Percentiles rank a stretch among this genome's conserved stretches.
These are phyloP conservation scores for Diplocarpon rosae DNA, from an alignment of 2,329 filamentous ascomycete genomes.

Conservation along the genomic window DNA sequence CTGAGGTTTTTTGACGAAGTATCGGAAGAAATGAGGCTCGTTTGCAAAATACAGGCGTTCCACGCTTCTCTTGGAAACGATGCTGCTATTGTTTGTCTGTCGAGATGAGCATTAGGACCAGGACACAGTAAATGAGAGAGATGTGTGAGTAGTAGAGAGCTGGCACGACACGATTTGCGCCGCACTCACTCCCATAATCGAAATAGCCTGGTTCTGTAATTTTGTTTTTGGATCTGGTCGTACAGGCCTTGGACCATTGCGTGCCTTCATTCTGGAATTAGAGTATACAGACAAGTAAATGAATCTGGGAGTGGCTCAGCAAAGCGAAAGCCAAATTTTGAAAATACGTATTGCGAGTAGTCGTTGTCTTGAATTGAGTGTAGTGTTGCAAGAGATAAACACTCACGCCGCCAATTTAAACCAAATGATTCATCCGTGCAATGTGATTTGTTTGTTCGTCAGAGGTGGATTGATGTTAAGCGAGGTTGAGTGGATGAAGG, in stretches of 20 bases:
- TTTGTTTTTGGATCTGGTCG: conserved; percentile 13
- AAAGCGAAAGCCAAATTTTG: too few relatives aligned
- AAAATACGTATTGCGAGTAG: too few relatives aligned
- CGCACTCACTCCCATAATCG: conserved; percentile 23
- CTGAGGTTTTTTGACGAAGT: conserved; percentile 78
- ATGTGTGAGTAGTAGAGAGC: too few relatives aligned
- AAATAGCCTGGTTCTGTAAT: conserved; percentile 34
- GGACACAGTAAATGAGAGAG: background rate
- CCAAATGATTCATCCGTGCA: too few relatives aligned
- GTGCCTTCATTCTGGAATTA: background rate
- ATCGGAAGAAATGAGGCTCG: conserved; percentile 74
- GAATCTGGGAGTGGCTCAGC: too few relatives aligned
- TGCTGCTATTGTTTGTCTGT: conserved; percentile 82
- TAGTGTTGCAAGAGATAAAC: background rate
- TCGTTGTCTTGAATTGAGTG: background rate
- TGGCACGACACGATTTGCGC: too few relatives aligned
- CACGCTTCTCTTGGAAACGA: conserved; percentile 87
- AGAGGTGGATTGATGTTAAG: too few relatives aligned
- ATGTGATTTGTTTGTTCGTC: too few relatives aligned
- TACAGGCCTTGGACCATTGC: background rate
- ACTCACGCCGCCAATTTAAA: too few relatives aligned
- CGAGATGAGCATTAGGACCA: conserved; percentile 2
- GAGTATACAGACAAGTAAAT: too few relatives aligned
- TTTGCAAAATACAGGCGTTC: conserved; percentile 71
- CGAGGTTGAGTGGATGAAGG: too few relatives aligned